Evolutionary conservation across 805 yeast genomes (phyloP).

Genomic region (Candida vaughaniae): DNA sequence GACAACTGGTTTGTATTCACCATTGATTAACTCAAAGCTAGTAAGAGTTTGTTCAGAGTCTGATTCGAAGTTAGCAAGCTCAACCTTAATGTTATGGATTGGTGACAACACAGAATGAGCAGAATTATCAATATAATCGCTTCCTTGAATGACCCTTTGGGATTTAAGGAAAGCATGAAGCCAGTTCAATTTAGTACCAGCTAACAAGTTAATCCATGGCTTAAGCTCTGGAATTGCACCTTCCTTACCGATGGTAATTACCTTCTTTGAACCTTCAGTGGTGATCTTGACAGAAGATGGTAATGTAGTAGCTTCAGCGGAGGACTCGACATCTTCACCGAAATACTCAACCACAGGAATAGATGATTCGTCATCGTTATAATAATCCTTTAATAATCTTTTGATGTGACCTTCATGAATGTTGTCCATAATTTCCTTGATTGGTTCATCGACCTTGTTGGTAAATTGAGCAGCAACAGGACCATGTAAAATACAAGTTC

Average conservation of each 20-base stretch:
- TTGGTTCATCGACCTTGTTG: slow-evolving; percentile 85
- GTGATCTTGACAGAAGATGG: slow-evolving; percentile 34
- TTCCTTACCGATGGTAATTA: slow-evolving; percentile 39
- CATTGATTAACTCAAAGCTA: slow-evolving; percentile 70
- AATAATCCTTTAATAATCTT: slow-evolving; percentile 64
- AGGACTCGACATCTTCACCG: slow-evolving; percentile 41
- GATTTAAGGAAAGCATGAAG: slow-evolving; percentile 85
- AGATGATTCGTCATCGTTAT: slow-evolving; percentile 63
- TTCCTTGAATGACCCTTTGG: slow-evolving; percentile 80
- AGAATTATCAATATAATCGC: slow-evolving; percentile 76
- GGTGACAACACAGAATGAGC: slow-evolving; percentile 81
- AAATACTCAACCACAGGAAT: slow-evolving; percentile 91
- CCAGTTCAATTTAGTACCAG: slow-evolving; percentile 82
- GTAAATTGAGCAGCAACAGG: slow-evolving; percentile 97
- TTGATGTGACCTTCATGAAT: slow-evolving; percentile 89
- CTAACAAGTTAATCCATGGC: slow-evolving; percentile 77
- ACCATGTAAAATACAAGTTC: slow-evolving; percentile 98
- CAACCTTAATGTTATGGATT: slow-evolving; percentile 55
- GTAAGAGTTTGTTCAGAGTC: slow-evolving; percentile 55
- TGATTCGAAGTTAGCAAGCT: slow-evolving; percentile 49
- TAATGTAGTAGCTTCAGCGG: slow-evolving; percentile 2
- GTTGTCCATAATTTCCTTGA: slow-evolving; percentile 81
- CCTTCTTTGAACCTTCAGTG: slow-evolving; percentile 27
- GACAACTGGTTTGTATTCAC: slow-evolving; percentile 65
- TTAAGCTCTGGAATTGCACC: slow-evolving; percentile 32